Percentiles rank a stretch among this genome's conserved stretches.
Conservation (phyloP, 192 early-diverging fungal species). For the Borealophlyctis nickersoniae region DNA sequence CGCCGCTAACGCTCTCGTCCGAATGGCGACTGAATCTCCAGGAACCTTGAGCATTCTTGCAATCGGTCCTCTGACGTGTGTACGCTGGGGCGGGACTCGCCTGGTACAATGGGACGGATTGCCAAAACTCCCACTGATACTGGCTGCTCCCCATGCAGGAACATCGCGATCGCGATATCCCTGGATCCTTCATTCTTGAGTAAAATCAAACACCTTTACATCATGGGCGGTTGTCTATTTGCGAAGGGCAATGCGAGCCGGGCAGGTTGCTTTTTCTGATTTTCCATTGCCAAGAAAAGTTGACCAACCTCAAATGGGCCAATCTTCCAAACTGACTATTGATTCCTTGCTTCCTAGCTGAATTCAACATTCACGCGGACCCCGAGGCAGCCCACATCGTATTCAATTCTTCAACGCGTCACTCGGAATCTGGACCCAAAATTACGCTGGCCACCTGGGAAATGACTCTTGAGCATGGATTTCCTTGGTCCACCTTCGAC, state of each 20-base stretch:
- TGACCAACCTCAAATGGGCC: background rate
- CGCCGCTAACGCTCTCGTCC: conserved; percentile 38
- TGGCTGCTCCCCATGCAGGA: conserved; percentile 12
- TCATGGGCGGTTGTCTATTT: conserved; percentile 48
- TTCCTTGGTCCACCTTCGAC: conserved; percentile 43
- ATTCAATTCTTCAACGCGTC: conserved; percentile 26
- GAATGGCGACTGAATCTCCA: conserved; percentile 32
- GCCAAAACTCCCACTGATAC: too few species aligned
- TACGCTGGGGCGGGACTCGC: background rate
- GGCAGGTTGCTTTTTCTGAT: conserved; percentile 20
- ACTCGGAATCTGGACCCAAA: conserved; percentile 14
- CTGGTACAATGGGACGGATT: too few species aligned
- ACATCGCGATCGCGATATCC: conserved; percentile 45
- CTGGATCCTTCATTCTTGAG: conserved; percentile 46
- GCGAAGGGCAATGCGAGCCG: conserved; percentile 47
- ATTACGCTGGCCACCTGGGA: conserved; percentile 43
- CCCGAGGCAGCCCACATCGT: conserved; percentile 47
- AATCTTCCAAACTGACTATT: background rate
- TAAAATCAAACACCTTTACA: conserved; percentile 36
- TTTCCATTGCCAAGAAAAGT: background rate
- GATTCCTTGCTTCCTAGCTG: conserved; percentile 7
- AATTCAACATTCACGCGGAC: conserved; percentile 48
- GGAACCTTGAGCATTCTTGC: conserved; percentile 34
- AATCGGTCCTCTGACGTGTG: conserved; percentile 46
- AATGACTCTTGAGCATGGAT: conserved; percentile 38